phyloP scores from a whole-genome alignment of 805 yeast species.

The Saccharomycopsis lassenensis region DNA sequence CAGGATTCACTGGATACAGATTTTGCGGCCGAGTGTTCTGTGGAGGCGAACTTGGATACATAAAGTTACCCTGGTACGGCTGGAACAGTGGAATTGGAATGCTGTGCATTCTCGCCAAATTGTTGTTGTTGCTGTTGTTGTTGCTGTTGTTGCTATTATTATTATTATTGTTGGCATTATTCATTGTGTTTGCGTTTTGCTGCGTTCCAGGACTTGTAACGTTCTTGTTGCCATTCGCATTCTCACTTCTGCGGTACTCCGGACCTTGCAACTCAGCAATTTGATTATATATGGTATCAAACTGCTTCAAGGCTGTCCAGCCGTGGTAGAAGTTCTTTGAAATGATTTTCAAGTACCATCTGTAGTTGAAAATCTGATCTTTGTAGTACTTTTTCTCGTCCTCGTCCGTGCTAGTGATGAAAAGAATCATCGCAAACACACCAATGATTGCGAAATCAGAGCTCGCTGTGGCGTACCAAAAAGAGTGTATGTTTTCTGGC shows the following conservation, averaged over 20 bases:
- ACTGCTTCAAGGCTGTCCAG: conserved; percentile 56
- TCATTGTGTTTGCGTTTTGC: neutral
- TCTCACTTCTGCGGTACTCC: too few species aligned
- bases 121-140: conserved; percentile 1
- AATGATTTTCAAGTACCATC: conserved; percentile 65
- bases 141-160: conserved; percentile 1
- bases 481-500: conserved; percentile 75
- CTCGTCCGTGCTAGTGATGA: conserved; percentile 48
- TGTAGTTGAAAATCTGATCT: conserved; percentile 61
- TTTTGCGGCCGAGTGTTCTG: too few species aligned
- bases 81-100: too few species aligned
- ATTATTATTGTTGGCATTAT: conserved; percentile 2
- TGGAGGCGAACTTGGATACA: too few species aligned
- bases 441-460: conserved; percentile 76
- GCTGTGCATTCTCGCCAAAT: too few species aligned
- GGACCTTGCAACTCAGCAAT: too few species aligned
- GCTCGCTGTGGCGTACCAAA: conserved; percentile 81
- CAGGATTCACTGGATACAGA: too few species aligned
- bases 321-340: conserved; percentile 73
- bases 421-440: conserved; percentile 74
- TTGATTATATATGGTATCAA: conserved; percentile 62
- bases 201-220: neutral
- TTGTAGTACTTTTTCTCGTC: conserved; percentile 58
- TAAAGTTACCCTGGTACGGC: too few species aligned
- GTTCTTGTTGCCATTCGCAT: conserved; percentile 8